These are phyloP conservation scores for Fusarium sp. DNA, from an alignment of 2,329 filamentous ascomycete genomes.

Conservation along the genomic window DNA sequence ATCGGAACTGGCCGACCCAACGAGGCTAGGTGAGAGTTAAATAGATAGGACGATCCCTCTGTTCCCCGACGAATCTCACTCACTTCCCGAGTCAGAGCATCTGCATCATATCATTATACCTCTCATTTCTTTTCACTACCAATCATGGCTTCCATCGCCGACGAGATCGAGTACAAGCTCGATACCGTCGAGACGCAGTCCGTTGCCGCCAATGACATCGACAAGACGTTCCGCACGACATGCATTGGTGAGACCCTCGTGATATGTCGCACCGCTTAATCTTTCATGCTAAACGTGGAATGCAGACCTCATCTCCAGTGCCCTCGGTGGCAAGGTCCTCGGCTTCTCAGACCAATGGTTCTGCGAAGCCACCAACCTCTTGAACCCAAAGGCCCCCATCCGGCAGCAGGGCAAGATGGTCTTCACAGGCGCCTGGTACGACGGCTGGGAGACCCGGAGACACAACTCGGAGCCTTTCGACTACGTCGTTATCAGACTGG, in stretches of 20 bases:
- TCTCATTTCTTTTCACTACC: background rate
- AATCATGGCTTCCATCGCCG: conserved; percentile 53
- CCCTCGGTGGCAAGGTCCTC: conserved; percentile 72
- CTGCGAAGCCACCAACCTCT: conserved; percentile 72
- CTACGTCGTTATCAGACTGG: conserved; percentile 74
- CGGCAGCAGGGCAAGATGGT: conserved; percentile 76
- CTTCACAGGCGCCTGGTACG: conserved; percentile 76
- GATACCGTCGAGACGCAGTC: conserved; percentile 63
- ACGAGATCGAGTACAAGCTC: conserved; percentile 67
- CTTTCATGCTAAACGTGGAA: background rate
- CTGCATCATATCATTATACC: background rate
- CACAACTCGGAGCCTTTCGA: conserved; percentile 75
- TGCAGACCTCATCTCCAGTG: conserved; percentile 70
- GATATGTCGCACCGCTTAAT: background rate
- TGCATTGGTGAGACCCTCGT: conserved; percentile 64
- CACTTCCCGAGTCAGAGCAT: background rate
- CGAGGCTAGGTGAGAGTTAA: conserved; percentile 29
- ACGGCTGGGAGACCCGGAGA: conserved; percentile 76
- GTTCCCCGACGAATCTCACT: background rate
- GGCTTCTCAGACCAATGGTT: conserved; percentile 78
- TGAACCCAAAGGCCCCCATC: conserved; percentile 73
- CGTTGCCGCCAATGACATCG: conserved; percentile 67
- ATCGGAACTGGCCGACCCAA: conserved; percentile 49
- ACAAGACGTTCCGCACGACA: conserved; percentile 70
- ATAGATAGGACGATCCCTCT: conserved; percentile 31